Evolutionary conservation across 2,329 filamentous ascomycete species (phyloP).

Genomic region (Pezicula rhizophila): DNA sequence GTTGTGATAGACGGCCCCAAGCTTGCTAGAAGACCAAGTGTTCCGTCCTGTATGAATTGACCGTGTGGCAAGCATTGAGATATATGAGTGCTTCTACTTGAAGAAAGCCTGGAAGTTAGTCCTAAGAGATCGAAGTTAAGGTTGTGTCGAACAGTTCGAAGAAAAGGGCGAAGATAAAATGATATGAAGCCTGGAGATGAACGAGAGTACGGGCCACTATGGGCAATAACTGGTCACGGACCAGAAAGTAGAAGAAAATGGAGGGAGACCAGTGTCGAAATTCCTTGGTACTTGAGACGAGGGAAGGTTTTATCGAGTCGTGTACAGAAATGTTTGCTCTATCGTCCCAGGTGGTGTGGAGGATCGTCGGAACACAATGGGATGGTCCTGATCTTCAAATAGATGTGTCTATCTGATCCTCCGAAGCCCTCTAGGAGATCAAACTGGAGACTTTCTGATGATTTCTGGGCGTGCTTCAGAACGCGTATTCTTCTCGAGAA

Average conservation of each 20-base stretch:
- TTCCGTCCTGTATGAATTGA: slow-evolving; percentile 31
- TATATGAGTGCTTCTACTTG: slow-evolving; percentile 15
- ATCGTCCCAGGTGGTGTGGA: slow-evolving; percentile 14
- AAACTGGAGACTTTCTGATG: slow-evolving; percentile 12
- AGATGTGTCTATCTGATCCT: slow-evolving; percentile 19
- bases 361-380: slow-evolving; percentile 12
- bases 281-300: slow-evolving; percentile 8
- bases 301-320: slow-evolving; percentile 6
- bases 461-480: slow-evolving; percentile 24
- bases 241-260: slow-evolving; percentile 9
- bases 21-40: slow-evolving; percentile 31
- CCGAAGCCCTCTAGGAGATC: slow-evolving; percentile 15
- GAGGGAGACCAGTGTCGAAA: slow-evolving; percentile 15
- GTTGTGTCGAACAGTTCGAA: neutral
- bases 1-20: slow-evolving; percentile 27
- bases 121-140: slow-evolving; percentile 1
- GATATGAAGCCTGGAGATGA: slow-evolving; percentile 19
- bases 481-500: slow-evolving; percentile 20
- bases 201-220: slow-evolving; percentile 24
- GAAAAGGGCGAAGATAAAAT: slow-evolving; percentile 2
- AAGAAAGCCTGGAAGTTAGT: slow-evolving; percentile 14
- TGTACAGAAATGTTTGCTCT: slow-evolving; percentile 14
- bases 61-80: slow-evolving; percentile 32
- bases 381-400: slow-evolving; percentile 13
- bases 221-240: slow-evolving; percentile 22